These are phyloP conservation scores for Clonostachys rhizophaga DNA, from an alignment of 2,329 filamentous ascomycete genomes.

Conservation along the genomic window DNA sequence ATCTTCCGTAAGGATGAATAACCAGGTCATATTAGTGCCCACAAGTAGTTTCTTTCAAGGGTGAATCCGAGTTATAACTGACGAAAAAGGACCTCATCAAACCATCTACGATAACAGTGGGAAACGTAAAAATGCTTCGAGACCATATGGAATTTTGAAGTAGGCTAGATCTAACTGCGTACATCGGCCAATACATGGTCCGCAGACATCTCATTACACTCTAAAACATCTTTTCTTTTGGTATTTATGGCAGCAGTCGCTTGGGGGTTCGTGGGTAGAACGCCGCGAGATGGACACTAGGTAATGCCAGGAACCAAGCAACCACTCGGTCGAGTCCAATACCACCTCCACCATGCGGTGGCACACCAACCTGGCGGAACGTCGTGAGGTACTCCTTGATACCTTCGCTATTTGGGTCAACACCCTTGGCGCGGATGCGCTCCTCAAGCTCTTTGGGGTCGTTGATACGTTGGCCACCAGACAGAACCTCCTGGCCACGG, in stretches of 20 bases:
- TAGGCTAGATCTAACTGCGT: no score
- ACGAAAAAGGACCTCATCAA: no score
- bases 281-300: slow-evolving; percentile 52
- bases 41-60: no score
- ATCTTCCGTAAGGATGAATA: no score
- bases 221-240: neutral
- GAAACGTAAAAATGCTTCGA: no score
- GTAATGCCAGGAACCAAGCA: slow-evolving; percentile 55
- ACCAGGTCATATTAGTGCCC: no score
- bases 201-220: no score
- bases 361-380: slow-evolving; percentile 75
- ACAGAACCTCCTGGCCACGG: slow-evolving; percentile 87
- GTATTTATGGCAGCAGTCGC: slow-evolving; percentile 45
- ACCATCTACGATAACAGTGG: no score
- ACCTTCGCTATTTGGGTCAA: slow-evolving; percentile 69
- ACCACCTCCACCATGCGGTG: slow-evolving; percentile 86
- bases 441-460: slow-evolving; percentile 70
- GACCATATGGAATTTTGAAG: no score
- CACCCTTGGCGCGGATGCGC: slow-evolving; percentile 72
- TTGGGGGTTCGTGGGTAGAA: slow-evolving; percentile 59
- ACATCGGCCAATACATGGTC: no score
- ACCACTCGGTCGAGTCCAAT: slow-evolving; percentile 88
- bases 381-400: slow-evolving; percentile 88
- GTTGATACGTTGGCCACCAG: slow-evolving; percentile 89
- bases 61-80: no score